Percentiles rank a stretch among this genome's conserved stretches.
Evolutionary conservation across 2,329 filamentous ascomycete species (phyloP).

Genomic region (Cercospora sp.): DNA sequence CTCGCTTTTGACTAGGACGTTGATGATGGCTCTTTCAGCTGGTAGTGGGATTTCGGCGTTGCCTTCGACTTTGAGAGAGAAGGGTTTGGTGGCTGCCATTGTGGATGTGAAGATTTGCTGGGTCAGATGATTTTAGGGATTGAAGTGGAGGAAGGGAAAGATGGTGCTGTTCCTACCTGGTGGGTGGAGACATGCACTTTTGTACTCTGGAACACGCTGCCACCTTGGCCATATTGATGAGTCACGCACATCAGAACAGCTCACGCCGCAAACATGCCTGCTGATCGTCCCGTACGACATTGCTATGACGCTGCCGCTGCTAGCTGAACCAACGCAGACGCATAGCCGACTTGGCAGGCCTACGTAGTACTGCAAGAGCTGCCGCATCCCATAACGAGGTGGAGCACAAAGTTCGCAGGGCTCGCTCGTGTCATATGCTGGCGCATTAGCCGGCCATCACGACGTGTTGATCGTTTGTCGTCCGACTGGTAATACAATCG

Average conservation of each 20-base stretch:
- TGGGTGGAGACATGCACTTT: background rate
- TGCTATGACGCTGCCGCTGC: background rate
- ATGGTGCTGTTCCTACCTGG: background rate
- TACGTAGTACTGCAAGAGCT: no score
- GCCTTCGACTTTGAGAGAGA: constrained; percentile 26
- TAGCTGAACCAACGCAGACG: background rate
- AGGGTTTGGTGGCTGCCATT: constrained; percentile 10
- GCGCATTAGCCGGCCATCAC: no score
- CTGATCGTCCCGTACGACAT: background rate
- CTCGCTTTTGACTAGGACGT: constrained; percentile 23
- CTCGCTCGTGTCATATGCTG: background rate
- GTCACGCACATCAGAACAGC: background rate
- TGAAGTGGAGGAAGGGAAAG: background rate
- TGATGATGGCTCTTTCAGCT: constrained; percentile 30
- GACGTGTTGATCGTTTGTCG: no score
- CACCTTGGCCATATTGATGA: background rate
- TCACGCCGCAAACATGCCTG: background rate
- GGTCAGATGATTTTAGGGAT: background rate
- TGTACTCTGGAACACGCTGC: background rate
- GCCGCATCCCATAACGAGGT: no score
- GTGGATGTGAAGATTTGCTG: background rate
- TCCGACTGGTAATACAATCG: no score
- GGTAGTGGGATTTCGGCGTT: constrained; percentile 26
- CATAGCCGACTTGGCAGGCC: background rate
- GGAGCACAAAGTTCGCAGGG: background rate